Evolutionary conservation across 352 stramenopile species (phyloP), one percentile per base, ranked within the genome.

Genomic region (Phytophthora kernoviae): DNA sequence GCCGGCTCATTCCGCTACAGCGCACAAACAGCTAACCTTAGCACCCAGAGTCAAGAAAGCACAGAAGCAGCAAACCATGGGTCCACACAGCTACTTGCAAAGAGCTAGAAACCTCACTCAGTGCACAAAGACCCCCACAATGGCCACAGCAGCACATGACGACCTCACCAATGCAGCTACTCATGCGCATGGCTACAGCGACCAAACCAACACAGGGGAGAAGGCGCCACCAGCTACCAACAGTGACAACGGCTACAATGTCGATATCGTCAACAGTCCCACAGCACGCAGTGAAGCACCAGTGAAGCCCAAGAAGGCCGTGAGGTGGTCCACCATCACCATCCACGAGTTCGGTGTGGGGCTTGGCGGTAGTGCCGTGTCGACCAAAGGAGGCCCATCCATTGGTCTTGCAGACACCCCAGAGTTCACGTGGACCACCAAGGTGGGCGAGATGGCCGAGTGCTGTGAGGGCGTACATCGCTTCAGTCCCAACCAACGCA

Each of bases 391-490:
- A 21, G 79, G 79, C 1, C 79, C 79, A 22, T 79, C 77, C 30
- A 86, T 89, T 56, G 79, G 79, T 4, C 67, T 89, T 18, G 48
- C 73, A 4, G 73, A 86, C 57, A 62, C 51, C 10, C 73, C 74
- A 37, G 81, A 88, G 65, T 87, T 87, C 59, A 88, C 77, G 27
- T 85, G 77, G 75, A 89, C 73, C 21, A 91, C 75, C 26, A 84
- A 73, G 40, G 79, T 88, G 60, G 79, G 72, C 50, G 68, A 89
- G 45, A 89, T 89, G 79, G 79, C 79, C 37, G 77, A 87, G 48
- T 54, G 77, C 53, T 79, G 77, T 33, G 77, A 89, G 62, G 79
- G 79, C n/a, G 66, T 89, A 11, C 79, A 82, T 50, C 75, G 77
- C 17, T 87, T 89, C 65, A 70, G 69, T n/a, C 61, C 65, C n/a